phyloP scores from a whole-genome alignment of 441 rosid genomes.

The Manihot esculenta region DNA sequence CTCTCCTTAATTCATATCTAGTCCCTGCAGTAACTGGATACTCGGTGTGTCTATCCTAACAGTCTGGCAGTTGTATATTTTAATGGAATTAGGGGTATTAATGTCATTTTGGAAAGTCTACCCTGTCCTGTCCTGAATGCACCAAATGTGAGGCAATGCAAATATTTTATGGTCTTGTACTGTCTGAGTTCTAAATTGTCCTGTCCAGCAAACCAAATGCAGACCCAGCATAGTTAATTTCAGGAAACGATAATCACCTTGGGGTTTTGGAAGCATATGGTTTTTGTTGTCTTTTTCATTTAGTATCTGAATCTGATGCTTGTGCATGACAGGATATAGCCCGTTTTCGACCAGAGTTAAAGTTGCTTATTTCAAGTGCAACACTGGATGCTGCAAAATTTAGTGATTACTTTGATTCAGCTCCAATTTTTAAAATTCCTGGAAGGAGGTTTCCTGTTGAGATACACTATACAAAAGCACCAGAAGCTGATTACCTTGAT shows the following conservation, averaged over 20 bases:
- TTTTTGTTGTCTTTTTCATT: neutral
- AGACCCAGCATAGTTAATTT: neutral
- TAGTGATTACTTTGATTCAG: conserved; percentile 90
- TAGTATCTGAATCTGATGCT: conserved; percentile 15
- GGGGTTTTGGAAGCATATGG: neutral
- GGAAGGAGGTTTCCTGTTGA: conserved; percentile 98
- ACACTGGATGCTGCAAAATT: conserved; percentile 98
- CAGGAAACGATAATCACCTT: neutral
- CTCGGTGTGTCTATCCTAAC: too few relatives aligned
- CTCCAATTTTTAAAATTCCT: conserved; percentile 94
- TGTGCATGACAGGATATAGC: conserved; percentile 65
- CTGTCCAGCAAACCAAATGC: too few relatives aligned
- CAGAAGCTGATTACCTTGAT: conserved; percentile 96
- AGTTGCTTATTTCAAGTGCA: conserved; percentile 97
- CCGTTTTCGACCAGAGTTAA: conserved; percentile 84
- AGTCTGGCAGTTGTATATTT: too few relatives aligned
- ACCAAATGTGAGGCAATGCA: too few relatives aligned
- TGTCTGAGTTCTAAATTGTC: too few relatives aligned
- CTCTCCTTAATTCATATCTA: too few relatives aligned
- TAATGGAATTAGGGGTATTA: too few relatives aligned
- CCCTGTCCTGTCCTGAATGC: too few relatives aligned
- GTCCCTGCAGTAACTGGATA: too few relatives aligned
- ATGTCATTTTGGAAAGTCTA: too few relatives aligned
- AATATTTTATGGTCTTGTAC: too few relatives aligned
- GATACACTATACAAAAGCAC: conserved; percentile 77